Evolutionary conservation across 2,329 filamentous ascomycete genomes (phyloP).

Genomic region (Verticillium zaregamsianum): DNA sequence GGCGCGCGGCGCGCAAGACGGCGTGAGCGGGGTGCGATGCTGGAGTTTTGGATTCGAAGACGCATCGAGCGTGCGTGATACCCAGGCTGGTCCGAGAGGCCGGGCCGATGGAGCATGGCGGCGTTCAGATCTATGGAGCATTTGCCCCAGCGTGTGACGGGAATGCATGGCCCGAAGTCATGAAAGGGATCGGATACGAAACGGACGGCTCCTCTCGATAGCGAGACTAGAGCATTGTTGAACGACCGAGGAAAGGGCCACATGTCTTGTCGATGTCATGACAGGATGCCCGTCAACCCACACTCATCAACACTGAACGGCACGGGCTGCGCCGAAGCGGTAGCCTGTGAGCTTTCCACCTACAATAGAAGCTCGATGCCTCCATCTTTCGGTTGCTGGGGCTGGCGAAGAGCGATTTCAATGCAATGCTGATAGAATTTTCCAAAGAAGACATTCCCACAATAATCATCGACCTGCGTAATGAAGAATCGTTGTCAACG

Average conservation of each 20-base stretch:
- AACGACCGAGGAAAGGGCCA: no score
- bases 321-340: background rate
- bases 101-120: background rate
- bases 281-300: no score
- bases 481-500: background rate
- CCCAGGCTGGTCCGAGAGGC: background rate
- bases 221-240: no score
- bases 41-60: background rate
- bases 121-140: background rate
- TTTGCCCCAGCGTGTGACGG: no score
- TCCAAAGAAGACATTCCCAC: background rate
- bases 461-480: background rate
- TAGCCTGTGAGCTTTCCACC: background rate
- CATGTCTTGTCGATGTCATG: no score
- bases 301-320: no score
- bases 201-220: no score
- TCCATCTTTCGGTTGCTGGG: background rate
- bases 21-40: background rate
- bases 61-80: background rate
- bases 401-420: background rate
- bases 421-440: background rate
- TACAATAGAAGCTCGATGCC: background rate
- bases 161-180: no score
- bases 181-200: no score
- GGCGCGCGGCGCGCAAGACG: conserved; percentile 18